Percentiles rank a stretch among this genome's conserved stretches.
phyloP scores from a whole-genome alignment of 805 yeast species.

The Kazachstania kunashirensis region DNA sequence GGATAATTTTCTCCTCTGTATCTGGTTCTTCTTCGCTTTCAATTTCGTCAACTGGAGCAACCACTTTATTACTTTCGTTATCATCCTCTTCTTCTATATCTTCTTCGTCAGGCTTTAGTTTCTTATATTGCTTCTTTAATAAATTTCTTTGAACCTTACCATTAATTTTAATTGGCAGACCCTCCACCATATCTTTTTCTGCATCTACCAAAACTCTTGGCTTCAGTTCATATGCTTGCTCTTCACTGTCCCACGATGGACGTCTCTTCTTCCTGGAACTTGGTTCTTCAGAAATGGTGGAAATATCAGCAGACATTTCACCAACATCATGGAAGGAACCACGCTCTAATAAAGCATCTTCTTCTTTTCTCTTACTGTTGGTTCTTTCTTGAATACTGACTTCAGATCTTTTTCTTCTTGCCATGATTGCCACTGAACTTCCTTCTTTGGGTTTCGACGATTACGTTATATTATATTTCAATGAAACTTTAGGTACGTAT shows the following conservation, averaged over 20 bases:
- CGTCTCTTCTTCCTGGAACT: conserved; percentile 7
- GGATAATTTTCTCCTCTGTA: conserved; percentile 44
- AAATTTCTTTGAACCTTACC: conserved; percentile 68
- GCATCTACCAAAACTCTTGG: conserved; percentile 49
- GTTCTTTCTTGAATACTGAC: conserved; percentile 22
- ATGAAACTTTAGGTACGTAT: too few relatives aligned
- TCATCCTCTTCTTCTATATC: conserved; percentile 11
- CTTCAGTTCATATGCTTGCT: conserved; percentile 64
- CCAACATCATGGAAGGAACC: conserved; percentile 19
- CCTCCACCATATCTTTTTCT: conserved; percentile 43
- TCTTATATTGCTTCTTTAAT: conserved; percentile 17
- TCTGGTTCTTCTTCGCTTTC: conserved; percentile 34
- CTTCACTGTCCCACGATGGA: conserved; percentile 58
- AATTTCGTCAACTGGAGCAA: conserved; percentile 17
- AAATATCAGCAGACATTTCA: conserved; percentile 7
- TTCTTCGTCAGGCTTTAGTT: conserved; percentile 11
- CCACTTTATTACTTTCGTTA: conserved; percentile 22
- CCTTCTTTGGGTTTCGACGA: background rate
- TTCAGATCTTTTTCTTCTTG: conserved; percentile 22
- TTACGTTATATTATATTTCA: too few relatives aligned
- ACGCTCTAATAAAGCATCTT: conserved; percentile 21
- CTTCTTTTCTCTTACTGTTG: conserved; percentile 25
- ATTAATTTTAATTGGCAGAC: conserved; percentile 70
- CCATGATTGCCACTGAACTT: too few relatives aligned
- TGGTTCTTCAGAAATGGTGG: conserved; percentile 6